Evolutionary conservation across 1,284 basidiomycete species (phyloP).

Genomic region (Cryptococcus maquisensis): DNA sequence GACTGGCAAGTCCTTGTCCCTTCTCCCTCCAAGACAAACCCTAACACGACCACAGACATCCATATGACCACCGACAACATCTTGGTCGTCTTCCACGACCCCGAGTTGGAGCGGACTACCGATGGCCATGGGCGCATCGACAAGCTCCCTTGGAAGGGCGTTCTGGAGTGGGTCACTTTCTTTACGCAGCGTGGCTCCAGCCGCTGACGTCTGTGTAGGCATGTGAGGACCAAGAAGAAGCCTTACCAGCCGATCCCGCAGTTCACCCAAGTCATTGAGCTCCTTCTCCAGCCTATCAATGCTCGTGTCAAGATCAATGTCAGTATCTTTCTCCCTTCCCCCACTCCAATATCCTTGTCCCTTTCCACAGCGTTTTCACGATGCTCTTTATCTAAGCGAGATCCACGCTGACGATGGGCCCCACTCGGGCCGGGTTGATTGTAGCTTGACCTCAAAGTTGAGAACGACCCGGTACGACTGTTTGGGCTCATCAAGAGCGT

Average conservation of each 20-base stretch:
- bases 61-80: constrained; percentile 87
- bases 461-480: constrained; percentile 82
- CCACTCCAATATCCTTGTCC: constrained; percentile 63
- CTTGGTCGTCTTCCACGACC: constrained; percentile 95
- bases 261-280: constrained; percentile 71
- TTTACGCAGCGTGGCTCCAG: not conserved
- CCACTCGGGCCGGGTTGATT: constrained; percentile 43
- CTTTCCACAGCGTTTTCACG: constrained; percentile 16
- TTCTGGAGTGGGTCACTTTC: constrained; percentile 38
- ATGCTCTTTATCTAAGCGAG: not conserved
- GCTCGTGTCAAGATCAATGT: constrained; percentile 77
- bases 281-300: constrained; percentile 64
- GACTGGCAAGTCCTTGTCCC: constrained; percentile 54
- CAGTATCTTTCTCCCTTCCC: constrained; percentile 56
- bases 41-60: constrained; percentile 64
- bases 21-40: not conserved
- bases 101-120: constrained; percentile 58
- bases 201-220: constrained; percentile 32
- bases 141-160: constrained; percentile 50
- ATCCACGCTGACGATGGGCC: constrained; percentile 68
- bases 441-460: constrained; percentile 62
- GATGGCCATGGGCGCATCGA: constrained; percentile 55
- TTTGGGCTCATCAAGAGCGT: constrained; percentile 78
- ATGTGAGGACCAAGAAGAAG: constrained; percentile 73
- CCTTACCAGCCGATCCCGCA: constrained; percentile 84